These are phyloP conservation scores for Fraxinus xanthoxyloides DNA, from an alignment of 305 asterid species.

Conservation along the genomic window DNA sequence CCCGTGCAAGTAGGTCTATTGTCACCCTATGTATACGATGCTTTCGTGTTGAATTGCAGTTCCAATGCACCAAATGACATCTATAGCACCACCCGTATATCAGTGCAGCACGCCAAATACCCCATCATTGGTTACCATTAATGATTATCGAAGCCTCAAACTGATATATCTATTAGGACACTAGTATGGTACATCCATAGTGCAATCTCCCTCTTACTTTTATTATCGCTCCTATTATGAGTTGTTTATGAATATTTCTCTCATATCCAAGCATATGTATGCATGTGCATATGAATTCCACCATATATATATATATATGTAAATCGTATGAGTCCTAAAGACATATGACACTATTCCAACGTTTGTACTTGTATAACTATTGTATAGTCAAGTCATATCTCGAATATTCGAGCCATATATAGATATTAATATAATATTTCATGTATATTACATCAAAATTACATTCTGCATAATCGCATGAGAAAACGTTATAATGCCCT, in stretches of 20 bases:
- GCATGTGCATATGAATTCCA: background rate
- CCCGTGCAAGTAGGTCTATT: background rate
- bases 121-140: background rate
- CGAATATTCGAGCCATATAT: background rate
- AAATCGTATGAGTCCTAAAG: background rate
- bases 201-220: background rate
- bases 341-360: background rate
- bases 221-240: background rate
- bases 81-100: background rate
- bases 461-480: background rate
- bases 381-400: background rate
- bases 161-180: background rate
- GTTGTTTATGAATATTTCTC: background rate
- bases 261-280: background rate
- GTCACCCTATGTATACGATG: background rate
- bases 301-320: no score
- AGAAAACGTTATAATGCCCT: background rate
- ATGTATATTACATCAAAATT: no score
- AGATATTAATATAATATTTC: background rate
- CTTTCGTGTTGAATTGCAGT: background rate
- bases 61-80: background rate
- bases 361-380: background rate
- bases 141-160: background rate
- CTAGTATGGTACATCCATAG: background rate
- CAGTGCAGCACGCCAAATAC: background rate